Evolutionary conservation across 306 rosid genomes (phyloP).

Genomic region (Gleditsia sinensis): DNA sequence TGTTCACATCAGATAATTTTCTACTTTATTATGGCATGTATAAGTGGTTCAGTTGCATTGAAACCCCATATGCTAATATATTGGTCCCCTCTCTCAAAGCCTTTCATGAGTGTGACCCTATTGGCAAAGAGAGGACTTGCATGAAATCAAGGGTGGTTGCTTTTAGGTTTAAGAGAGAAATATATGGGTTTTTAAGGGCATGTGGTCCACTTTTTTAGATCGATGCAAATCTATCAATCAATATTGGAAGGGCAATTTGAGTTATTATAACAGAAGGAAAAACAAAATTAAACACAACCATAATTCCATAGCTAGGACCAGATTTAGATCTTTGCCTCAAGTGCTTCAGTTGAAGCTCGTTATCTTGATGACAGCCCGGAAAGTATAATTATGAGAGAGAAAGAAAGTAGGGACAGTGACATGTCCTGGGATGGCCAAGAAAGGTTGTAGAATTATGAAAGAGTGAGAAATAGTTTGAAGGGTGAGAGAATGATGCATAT

Average conservation of each 20-base stretch:
- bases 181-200: constrained; percentile 29
- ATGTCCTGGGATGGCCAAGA: constrained; percentile 50
- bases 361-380: constrained; percentile 22
- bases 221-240: constrained; percentile 19
- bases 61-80: constrained; percentile 30
- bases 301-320: neutral
- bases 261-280: neutral
- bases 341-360: constrained; percentile 21
- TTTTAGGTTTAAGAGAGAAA: constrained; percentile 31
- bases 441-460: constrained; percentile 52
- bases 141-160: constrained; percentile 49
- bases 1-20: constrained; percentile 51
- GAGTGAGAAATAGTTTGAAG: constrained; percentile 51
- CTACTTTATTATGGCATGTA: constrained; percentile 32
- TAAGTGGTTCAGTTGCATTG: constrained; percentile 58
- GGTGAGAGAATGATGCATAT: constrained; percentile 35
- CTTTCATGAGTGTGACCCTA: constrained; percentile 57
- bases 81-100: constrained; percentile 51
- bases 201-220: constrained; percentile 39
- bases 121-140: constrained; percentile 55
- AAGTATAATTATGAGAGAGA: constrained; percentile 41
- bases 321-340: neutral
- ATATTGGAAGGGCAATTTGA: neutral
- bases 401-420: constrained; percentile 51
- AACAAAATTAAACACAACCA: constrained; percentile 4